phyloP scores from a whole-genome alignment of 352 stramenopile genomes.

The Thalassiosira delicatula region DNA sequence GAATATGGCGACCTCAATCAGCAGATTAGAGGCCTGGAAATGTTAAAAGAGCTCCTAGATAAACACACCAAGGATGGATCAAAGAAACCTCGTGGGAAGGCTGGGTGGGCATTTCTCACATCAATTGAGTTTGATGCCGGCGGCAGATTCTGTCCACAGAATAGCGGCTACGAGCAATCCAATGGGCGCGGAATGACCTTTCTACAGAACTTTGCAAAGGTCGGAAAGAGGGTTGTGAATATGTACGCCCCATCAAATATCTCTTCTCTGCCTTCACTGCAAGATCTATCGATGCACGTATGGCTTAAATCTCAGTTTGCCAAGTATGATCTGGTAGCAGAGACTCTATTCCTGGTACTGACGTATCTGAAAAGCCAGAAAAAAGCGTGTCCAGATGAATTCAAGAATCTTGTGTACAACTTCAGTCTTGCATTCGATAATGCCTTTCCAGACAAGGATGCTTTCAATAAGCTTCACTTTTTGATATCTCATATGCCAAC shows the following conservation, averaged over 20 bases:
- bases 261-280: no score
- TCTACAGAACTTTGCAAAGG: not conserved
- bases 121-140: not conserved
- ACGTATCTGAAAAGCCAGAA: conserved; percentile 2
- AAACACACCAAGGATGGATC: not conserved
- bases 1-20: not conserved
- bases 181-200: not conserved
- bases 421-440: not conserved
- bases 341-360: not conserved
- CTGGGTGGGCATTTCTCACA: not conserved
- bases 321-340: not conserved
- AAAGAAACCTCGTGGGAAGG: not conserved
- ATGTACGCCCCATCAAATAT: not conserved
- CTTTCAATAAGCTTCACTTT: conserved; percentile 9
- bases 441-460: not conserved
- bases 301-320: not conserved
- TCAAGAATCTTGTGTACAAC: not conserved
- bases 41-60: not conserved
- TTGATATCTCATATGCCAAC: not conserved
- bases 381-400: not conserved
- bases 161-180: not conserved
- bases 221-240: not conserved
- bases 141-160: not conserved
- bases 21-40: not conserved
- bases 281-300: not conserved